Evolutionary conservation across 768 basidiomycete genomes (phyloP), one percentile per base, ranked within the genome.

Genomic region (Boletus reticuloceps): DNA sequence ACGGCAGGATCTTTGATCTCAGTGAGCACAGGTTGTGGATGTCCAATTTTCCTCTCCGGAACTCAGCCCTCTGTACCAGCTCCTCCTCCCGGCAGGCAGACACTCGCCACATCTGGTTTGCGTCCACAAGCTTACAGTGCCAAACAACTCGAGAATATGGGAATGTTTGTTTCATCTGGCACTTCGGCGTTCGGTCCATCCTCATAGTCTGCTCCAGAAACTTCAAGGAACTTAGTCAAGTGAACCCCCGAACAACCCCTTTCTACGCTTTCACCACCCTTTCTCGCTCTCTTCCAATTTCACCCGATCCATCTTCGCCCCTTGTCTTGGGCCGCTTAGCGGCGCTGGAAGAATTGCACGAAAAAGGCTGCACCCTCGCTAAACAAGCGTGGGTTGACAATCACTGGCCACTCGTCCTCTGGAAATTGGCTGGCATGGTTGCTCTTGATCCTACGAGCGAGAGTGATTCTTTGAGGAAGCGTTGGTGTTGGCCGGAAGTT

Each of bases 401-500:
- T 63, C 94, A 97, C 62, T 99, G 94, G 91, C 70, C 74, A 11
- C 72, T 94, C 43, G 83, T 98, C 31, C 78, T 99, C 4, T 99
- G 97, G 97, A 99, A 99, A 73, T 72, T 97, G 20, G 92, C 94
- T 4, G 89, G 91, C 13, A 84, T 93, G 80, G 87, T 85, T 1
- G 76, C 79, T 36, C 77, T 94, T 1, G 84, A 91, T 54, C 94
- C 94, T 5, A 69, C 78, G 25, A 73, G 76, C 39, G 84, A 84
- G 64, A 65, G 56, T 14, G 71, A 80, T 44, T 74, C 77, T 47
- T 59, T 61, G 19, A 70, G 64, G 52, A 82, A 76, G 58, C 74
- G 84, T 20, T 99, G 96, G 94, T 85, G 82, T 59, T 97, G 89
- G 86, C 68, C 74, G 12, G 90, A 91, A 69, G 86, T 91, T 7